Percentiles rank a stretch among this genome's conserved stretches.
Evolutionary conservation across 768 basidiomycete genomes (phyloP).

Genomic region (Termitomyces titanicus): DNA sequence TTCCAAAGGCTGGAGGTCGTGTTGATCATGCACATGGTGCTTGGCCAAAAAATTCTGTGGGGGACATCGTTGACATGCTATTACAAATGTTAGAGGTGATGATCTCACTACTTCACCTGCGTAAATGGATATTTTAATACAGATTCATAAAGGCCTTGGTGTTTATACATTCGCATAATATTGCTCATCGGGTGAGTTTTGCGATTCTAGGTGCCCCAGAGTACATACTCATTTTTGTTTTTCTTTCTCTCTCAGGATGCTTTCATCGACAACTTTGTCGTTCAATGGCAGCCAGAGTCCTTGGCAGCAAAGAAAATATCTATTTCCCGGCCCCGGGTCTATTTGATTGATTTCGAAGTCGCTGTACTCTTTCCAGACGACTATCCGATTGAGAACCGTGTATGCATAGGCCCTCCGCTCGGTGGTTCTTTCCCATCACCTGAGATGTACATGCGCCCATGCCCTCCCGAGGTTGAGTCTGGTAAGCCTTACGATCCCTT

Average conservation of each 20-base stretch:
- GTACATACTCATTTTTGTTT: too few relatives aligned
- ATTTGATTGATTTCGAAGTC: conserved; percentile 27
- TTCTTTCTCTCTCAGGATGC: conserved; percentile 22
- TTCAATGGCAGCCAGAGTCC: conserved; percentile 29
- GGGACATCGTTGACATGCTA: conserved; percentile 22
- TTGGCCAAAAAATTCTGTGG: conserved; percentile 22
- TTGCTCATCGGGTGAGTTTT: conserved; percentile 23
- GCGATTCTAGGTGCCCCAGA: background rate
- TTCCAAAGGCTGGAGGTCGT: conserved; percentile 15
- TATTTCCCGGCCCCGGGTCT: background rate
- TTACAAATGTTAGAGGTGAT: conserved; percentile 23
- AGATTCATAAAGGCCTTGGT: background rate
- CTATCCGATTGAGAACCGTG: conserved; percentile 10
- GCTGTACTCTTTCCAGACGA: conserved; percentile 23
- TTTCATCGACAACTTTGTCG: conserved; percentile 27
- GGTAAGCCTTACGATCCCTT: conserved; percentile 3
- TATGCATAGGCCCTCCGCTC: conserved; percentile 15
- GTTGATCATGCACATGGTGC: conserved; percentile 4
- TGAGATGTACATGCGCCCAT: conserved; percentile 17
- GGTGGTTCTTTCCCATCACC: conserved; percentile 14
- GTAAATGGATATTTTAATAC: too few relatives aligned
- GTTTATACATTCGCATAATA: background rate
- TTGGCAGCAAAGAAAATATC: conserved; percentile 3
- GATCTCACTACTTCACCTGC: conserved; percentile 18
- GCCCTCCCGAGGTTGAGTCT: conserved; percentile 19